Conservation (phyloP, 169 alveolate species). For the Plasmodium vivax region DNA sequence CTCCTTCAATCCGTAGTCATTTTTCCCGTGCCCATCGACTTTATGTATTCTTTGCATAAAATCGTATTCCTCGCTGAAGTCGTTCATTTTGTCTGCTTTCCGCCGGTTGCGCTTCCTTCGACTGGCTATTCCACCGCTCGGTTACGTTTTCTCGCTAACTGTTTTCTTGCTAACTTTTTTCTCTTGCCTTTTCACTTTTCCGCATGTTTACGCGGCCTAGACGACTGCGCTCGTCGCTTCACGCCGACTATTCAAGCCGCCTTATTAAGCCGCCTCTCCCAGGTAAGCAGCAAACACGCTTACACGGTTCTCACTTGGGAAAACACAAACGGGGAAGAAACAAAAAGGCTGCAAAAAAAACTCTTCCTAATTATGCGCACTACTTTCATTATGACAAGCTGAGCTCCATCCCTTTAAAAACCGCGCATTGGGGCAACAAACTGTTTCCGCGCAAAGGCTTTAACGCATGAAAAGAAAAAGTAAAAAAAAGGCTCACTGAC, state of each 20-base stretch:
- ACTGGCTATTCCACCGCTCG: neutral
- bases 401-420: neutral
- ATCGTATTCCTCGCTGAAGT: slow-evolving; percentile 69
- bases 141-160: neutral
- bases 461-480: neutral
- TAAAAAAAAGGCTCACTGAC: neutral
- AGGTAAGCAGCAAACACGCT: neutral
- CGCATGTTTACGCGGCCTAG: neutral
- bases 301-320: neutral
- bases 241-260: neutral
- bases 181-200: neutral
- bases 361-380: neutral
- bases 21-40: slow-evolving; percentile 41
- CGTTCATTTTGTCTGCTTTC: slow-evolving; percentile 32
- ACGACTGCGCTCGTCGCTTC: neutral
- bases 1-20: slow-evolving; percentile 33
- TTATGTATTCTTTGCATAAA: slow-evolving; percentile 72
- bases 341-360: neutral
- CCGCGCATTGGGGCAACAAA: neutral
- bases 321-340: neutral
- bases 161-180: neutral
- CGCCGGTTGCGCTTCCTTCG: neutral
- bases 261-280: neutral
- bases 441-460: neutral
- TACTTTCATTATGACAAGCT: neutral